Percentiles rank a stretch among this genome's conserved stretches.
Evolutionary conservation across 2,329 filamentous ascomycete species (phyloP).

Genomic region (Fusarium lateritium): DNA sequence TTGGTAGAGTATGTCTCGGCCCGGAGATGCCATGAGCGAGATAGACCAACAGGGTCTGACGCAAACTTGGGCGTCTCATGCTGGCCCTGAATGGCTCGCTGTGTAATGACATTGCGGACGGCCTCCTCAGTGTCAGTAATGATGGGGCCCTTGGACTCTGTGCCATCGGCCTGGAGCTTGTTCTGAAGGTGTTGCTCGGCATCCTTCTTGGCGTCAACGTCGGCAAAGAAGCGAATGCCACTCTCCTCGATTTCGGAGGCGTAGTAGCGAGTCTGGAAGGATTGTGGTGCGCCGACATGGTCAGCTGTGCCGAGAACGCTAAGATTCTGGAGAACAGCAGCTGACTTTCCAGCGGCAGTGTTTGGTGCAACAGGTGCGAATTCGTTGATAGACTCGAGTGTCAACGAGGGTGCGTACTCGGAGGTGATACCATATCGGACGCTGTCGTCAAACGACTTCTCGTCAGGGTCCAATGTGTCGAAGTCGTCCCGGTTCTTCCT

Average conservation of each 20-base stretch:
- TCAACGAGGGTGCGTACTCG: constrained; percentile 54
- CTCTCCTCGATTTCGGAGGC: constrained; percentile 51
- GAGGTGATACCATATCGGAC: constrained; percentile 55
- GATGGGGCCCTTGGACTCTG: constrained; percentile 44
- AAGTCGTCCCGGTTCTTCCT: constrained; percentile 47
- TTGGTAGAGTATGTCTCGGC: constrained; percentile 55
- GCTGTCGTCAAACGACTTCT: constrained; percentile 54
- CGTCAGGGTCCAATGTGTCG: constrained; percentile 51
- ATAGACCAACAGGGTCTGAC: constrained; percentile 52
- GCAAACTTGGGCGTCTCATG: constrained; percentile 56
- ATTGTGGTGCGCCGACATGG: constrained; percentile 51
- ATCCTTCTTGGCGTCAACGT: constrained; percentile 47
- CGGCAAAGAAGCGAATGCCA: constrained; percentile 48
- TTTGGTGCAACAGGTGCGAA: constrained; percentile 52
- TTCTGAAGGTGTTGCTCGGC: constrained; percentile 53
- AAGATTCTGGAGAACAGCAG: constrained; percentile 56
- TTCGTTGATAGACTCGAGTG: constrained; percentile 51
- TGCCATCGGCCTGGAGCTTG: constrained; percentile 41
- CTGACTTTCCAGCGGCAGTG: constrained; percentile 48
- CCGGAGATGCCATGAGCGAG: constrained; percentile 57
- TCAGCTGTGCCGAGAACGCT: constrained; percentile 56
- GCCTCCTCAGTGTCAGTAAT: constrained; percentile 54
- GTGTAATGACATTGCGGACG: constrained; percentile 53
- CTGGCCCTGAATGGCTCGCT: constrained; percentile 55
- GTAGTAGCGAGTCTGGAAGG: constrained; percentile 51